Evolutionary conservation across 164 flowering plant genomes (phyloP), one percentile per base, ranked within the genome.

Genomic region (Akebia trifoliata): DNA sequence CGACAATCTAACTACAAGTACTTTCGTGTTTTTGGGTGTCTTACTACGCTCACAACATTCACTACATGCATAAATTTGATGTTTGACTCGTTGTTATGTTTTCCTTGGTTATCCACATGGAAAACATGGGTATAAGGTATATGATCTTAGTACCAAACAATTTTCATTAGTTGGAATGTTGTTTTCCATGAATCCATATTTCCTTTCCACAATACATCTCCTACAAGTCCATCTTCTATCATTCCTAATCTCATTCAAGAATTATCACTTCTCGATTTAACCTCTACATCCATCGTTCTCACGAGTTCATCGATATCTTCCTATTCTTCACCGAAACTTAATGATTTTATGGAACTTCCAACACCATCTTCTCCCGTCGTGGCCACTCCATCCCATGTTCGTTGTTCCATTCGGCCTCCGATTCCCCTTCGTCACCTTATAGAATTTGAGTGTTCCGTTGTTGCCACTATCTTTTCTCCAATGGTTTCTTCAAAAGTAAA

Each of bases 31-130:
- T 50, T 30, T 50, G 54, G 54, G 1, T 30, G 38, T 31, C 38
- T 17, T 50, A 22, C 3, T 50, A 30, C 18, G 54, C 54, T 14
- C 22, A 31, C 7, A 50, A 50, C 37, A 30, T 17, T 50, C 24
- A 30, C 18, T 8, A 30, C n/a, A 30, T 17, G 31, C 21, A 50
- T 25, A 50, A 50, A 29, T 32, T 50, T 50, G 54, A 15, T 31
- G 9, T 22, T 30, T 4, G 7, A 21, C 54, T 15, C 2, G 35
- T 31, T 18, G 35, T 14, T 30, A 24, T n/a, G 18, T 52, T 17
- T 52, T 34, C 9, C n/a, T 52, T 52, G 25, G 40, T 8, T 52
- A 52, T 21, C 25, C 40, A 17, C 15, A 32, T 52, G 26, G 56
- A 10, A 25, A 34, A 52, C 21, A 28, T 2, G 56, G 38, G 4